Evolutionary conservation across 345 rosid species (phyloP), one percentile per base, ranked within the genome.

Genomic region (Citropsis articulata): DNA sequence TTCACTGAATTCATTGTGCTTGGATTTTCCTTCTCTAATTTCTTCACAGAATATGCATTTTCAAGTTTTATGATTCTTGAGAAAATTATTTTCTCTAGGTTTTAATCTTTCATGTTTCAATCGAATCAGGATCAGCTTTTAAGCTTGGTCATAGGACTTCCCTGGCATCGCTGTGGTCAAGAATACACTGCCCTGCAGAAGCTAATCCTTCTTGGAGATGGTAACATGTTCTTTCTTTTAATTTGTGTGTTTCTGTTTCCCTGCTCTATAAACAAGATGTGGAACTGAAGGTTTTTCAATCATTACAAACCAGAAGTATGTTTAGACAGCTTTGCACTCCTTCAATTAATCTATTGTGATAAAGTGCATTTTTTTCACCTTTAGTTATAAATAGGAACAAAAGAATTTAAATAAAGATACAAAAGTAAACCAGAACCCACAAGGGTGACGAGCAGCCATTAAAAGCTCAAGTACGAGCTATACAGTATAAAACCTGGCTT

Each of bases 171-270:
- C 64, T 89, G 31, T 84, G 85, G 62, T 83, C 89, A 7, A 89
- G 75, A 83, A 86, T 95, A 36, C 70, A 85, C 66, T 81, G 84
- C 73, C 96, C 98, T 42, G 71, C 91, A 36, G 99, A 95, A 86
- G 91, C 88, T 3, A 82, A 84, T 82, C 92, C 93, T 35, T 78
- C 81, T 73, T 93, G 98, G 99, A 92, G 93, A 92, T 93, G 99
- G 99, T 93, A 93, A 83, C 68, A 56, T 5, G 30, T 73, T 63
- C 57, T 28, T 1, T 45, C 61, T 62, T 42, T 75, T 7, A 21
- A 19, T 53, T 5, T 38, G 9, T 73, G 66, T 18, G 59, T 27
- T 14, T 64, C 63, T 12, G 18, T 31, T 71, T 55, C 10, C 22
- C 42, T 71, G 64, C 57, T 55, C 21, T 55, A 9, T 31, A 35